Base-by-base conservation (phyloP, 1,284 basidiomycete species). In the Erythrobasidium hasegawianum region DNA sequence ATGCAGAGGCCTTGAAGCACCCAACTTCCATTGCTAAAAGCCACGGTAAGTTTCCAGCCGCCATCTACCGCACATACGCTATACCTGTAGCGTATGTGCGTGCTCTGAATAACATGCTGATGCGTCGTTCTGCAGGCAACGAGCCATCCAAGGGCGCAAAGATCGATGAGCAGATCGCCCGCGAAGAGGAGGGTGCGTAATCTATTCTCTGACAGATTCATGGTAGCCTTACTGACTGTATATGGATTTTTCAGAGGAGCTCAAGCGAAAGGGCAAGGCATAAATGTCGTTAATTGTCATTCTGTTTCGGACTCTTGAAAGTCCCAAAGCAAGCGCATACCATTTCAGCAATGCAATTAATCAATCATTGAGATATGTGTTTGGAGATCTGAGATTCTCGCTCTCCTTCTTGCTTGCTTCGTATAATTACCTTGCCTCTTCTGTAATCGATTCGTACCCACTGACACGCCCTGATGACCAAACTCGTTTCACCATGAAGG, bases 401-500 rank as follows among this genome's bases (percentile, higher is more conserved):
- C 40, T n/a, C 10, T 11, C n/a, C 40, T n/a, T 41, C 11, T 41
- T 41, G 40, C 40, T 11, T 41, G n/a, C 40, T 41, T 41, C 11
- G 11, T 41, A 10, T 10, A 41, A 41, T 10, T n/a, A 24, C 43
- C 5, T 47, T 24, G 43, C n/a, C 14, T 47, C 16, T 47, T n/a
- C 16, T 24, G 33, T 11, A 33, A 33, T 33, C 33, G 11, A 33
- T n/a, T 11, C 33, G 33, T 11, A 33, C 33, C 33, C 33, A 11
- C 4, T 47, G 43, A 24, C 16, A 47, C n/a, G 40, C n/a, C 11
- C 40, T 41, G 40, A 10, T 41, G 40, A 11, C 40, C 40, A 41
- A 41, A 24, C 43, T 24, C 43, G 22, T 24, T 33, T 18, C 38
- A 49, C 2, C 16, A 91, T 91, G 89, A 90, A 87, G 74, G 85